Evolutionary conservation across 768 basidiomycete species (phyloP).

Genomic region (Naganishia vishniacii): DNA sequence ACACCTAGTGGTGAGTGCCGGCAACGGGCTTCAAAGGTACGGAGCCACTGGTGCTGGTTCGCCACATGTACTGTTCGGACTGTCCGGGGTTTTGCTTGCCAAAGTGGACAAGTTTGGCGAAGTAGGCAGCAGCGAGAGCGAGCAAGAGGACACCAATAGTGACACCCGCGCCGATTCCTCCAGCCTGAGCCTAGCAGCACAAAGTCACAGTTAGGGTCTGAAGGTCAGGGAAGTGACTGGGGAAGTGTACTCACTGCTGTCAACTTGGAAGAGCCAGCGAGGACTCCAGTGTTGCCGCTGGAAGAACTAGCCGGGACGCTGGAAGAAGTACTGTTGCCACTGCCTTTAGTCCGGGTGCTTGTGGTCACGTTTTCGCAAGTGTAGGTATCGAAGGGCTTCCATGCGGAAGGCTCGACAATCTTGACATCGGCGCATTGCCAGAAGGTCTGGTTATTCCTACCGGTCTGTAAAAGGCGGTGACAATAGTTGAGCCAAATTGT

Average conservation of each 20-base stretch:
- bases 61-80: constrained; percentile 19
- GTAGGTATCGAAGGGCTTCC: constrained; percentile 12
- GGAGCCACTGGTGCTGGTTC: constrained; percentile 5
- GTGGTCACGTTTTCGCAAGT: constrained; percentile 13
- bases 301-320: neutral
- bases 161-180: constrained; percentile 10
- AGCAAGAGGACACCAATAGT: neutral
- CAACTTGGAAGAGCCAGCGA: neutral
- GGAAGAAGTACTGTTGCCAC: constrained; percentile 10
- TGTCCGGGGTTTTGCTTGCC: constrained; percentile 11
- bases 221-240: neutral
- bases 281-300: neutral
- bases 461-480: neutral
- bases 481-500: neutral
- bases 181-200: constrained; percentile 1
- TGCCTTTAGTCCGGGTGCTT: constrained; percentile 9
- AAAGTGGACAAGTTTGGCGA: constrained; percentile 13
- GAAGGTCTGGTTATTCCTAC: constrained; percentile 1
- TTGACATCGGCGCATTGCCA: constrained; percentile 21
- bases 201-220: no score
- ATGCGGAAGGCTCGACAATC: constrained; percentile 15
- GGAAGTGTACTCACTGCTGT: neutral
- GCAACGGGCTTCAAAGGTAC: constrained; percentile 6
- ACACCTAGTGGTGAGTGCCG: constrained; percentile 11
- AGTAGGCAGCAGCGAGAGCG: constrained; percentile 2